Evolutionary conservation across 2,329 filamentous ascomycete genomes (phyloP).

Genomic region (Neonectria coccinea): DNA sequence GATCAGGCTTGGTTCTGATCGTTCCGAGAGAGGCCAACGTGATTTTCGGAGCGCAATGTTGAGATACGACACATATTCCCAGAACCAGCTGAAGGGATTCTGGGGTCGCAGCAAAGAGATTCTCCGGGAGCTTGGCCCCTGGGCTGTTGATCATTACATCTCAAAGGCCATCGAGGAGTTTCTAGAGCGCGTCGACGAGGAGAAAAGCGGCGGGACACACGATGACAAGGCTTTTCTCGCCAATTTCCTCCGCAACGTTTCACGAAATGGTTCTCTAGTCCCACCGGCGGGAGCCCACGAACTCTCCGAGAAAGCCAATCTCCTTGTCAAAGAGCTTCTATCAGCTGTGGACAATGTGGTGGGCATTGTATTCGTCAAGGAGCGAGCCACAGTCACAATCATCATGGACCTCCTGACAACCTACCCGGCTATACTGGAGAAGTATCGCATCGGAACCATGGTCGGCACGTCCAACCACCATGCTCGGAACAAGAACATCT

Average conservation of each 20-base stretch:
- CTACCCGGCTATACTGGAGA: constrained; percentile 60
- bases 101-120: constrained; percentile 63
- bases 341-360: constrained; percentile 56
- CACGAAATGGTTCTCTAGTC: constrained; percentile 19
- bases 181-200: constrained; percentile 42
- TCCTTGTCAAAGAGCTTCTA: constrained; percentile 66
- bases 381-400: constrained; percentile 70
- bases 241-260: constrained; percentile 56
- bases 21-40: constrained; percentile 55
- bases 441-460: constrained; percentile 65
- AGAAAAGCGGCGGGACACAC: constrained; percentile 56
- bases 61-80: constrained; percentile 63
- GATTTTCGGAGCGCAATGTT: constrained; percentile 54
- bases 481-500: constrained; percentile 55
- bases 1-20: constrained; percentile 56
- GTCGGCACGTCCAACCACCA: constrained; percentile 63
- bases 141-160: constrained; percentile 77
- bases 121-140: constrained; percentile 70
- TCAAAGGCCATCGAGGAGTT: constrained; percentile 57
- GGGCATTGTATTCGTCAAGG: constrained; percentile 76
- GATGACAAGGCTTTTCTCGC: constrained; percentile 69
- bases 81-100: constrained; percentile 68
- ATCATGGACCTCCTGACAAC: constrained; percentile 67
- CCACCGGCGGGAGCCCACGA: constrained; percentile 35
- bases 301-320: constrained; percentile 68